Percentiles rank a stretch among this genome's conserved stretches.
Evolutionary conservation across 1,139 yeast species (phyloP).

Genomic region (Magnusiomyces tetraspermus): DNA sequence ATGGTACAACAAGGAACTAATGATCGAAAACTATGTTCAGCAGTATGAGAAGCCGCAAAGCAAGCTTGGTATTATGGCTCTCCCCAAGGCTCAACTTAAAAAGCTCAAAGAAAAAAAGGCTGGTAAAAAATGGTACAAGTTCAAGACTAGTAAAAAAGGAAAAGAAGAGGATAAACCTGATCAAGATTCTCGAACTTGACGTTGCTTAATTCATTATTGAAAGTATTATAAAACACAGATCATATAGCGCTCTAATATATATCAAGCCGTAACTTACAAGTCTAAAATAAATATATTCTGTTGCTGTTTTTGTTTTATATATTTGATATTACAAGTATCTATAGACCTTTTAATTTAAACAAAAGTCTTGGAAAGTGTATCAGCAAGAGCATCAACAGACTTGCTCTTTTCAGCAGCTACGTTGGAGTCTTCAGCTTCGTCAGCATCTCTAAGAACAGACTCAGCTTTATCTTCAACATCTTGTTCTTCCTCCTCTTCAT

Average conservation of each 20-base stretch:
- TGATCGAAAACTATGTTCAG: constrained; percentile 30
- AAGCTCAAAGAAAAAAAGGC: neutral
- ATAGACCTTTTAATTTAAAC: too few relatives aligned
- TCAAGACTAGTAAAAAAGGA: neutral
- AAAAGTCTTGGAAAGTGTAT: constrained; percentile 43
- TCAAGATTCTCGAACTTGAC: too few relatives aligned
- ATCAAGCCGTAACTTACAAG: too few relatives aligned
- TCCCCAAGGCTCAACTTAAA: neutral
- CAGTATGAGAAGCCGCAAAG: neutral
- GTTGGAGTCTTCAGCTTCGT: constrained; percentile 39
- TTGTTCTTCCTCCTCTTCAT: constrained; percentile 66
- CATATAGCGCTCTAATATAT: too few relatives aligned
- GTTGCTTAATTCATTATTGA: too few relatives aligned
- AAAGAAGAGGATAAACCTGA: too few relatives aligned
- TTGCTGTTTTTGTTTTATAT: too few relatives aligned
- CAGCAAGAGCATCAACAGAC: constrained; percentile 52
- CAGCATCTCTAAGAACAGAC: constrained; percentile 18
- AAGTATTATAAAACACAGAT: too few relatives aligned
- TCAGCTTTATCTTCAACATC: constrained; percentile 53
- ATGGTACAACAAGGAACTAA: constrained; percentile 62
- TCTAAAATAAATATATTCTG: too few relatives aligned
- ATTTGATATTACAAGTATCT: too few relatives aligned
- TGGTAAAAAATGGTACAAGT: neutral
- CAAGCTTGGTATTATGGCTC: neutral
- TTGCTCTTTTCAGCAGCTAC: constrained; percentile 33